phyloP scores from a whole-genome alignment of 2,329 filamentous ascomycete genomes.

The Coniella lustricola region DNA sequence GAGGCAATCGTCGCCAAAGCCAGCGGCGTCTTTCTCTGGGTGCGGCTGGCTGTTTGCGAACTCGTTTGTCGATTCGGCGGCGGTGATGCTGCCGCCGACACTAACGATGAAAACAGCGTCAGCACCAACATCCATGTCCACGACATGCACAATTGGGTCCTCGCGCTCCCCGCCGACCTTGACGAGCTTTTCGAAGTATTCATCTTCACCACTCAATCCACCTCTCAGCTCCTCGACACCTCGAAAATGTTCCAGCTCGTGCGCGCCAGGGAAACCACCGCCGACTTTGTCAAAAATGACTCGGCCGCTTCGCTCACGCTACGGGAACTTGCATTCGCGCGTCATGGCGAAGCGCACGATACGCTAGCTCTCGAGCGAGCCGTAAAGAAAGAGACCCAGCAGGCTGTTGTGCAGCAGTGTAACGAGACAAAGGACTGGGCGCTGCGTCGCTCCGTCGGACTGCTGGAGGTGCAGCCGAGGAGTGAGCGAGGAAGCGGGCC shows the following conservation, averaged over 20 bases:
- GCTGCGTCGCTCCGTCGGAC: constrained; percentile 7
- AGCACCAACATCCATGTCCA: too few relatives aligned
- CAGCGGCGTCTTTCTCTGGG: constrained; percentile 24
- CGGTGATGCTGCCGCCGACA: too few relatives aligned
- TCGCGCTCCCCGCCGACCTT: constrained; percentile 21
- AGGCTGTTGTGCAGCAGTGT: constrained; percentile 11
- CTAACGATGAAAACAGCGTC: not conserved
- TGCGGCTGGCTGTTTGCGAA: constrained; percentile 23
- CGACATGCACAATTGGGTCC: constrained; percentile 9
- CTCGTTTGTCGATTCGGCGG: constrained; percentile 20
- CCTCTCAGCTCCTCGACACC: constrained; percentile 17
- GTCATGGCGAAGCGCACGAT: constrained; percentile 18
- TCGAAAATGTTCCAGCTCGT: constrained; percentile 25
- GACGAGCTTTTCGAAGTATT: constrained; percentile 25
- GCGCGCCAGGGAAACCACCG: constrained; percentile 25
- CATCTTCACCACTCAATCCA: constrained; percentile 23
- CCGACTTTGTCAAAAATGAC: constrained; percentile 27
- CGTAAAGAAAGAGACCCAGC: constrained; percentile 20
- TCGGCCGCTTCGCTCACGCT: constrained; percentile 24
- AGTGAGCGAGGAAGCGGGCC: not conserved
- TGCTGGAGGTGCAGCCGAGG: constrained; percentile 2
- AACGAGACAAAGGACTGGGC: constrained; percentile 3
- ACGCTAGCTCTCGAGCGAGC: constrained; percentile 9
- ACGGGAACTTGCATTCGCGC: constrained; percentile 29
- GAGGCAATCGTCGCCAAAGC: constrained; percentile 16